Evolutionary conservation across 192 early-diverging fungal species (phyloP).

Genomic region (Coemansia sp.): DNA sequence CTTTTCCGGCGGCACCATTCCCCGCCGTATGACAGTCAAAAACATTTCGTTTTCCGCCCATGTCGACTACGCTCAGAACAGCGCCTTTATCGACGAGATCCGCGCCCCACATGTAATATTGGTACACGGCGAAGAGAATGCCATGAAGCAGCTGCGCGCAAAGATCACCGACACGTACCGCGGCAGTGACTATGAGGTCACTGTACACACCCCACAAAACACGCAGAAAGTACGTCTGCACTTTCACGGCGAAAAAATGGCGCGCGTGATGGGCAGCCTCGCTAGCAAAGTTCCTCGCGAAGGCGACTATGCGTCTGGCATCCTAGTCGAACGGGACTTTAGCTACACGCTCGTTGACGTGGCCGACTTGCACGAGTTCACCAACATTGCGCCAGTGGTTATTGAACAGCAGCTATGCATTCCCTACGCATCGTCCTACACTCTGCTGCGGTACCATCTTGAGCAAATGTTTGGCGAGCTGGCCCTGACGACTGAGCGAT

Average conservation of each 20-base stretch:
- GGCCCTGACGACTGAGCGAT: conserved; percentile 31
- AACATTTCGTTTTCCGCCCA: conserved; percentile 99
- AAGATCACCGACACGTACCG: conserved; percentile 84
- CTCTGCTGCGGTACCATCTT: conserved; percentile 85
- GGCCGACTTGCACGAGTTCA: conserved; percentile 81
- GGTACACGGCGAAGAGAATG: conserved; percentile 95
- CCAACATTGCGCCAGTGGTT: conserved; percentile 72
- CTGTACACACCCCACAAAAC: conserved; percentile 89
- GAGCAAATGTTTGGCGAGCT: conserved; percentile 91
- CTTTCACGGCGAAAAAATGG: conserved; percentile 95
- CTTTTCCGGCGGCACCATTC: conserved; percentile 79
- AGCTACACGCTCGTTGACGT: conserved; percentile 84
- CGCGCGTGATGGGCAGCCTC: conserved; percentile 81
- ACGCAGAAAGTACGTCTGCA: conserved; percentile 86
- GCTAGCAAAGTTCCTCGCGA: conserved; percentile 75
- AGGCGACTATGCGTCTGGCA: conserved; percentile 69
- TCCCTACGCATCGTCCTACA: conserved; percentile 73
- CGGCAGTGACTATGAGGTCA: conserved; percentile 74
- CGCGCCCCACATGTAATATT: conserved; percentile 88
- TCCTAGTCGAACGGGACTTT: conserved; percentile 90
- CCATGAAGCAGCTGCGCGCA: conserved; percentile 87
- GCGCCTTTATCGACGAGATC: conserved; percentile 94
- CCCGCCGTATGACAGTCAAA: conserved; percentile 82
- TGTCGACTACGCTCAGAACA: conserved; percentile 96
- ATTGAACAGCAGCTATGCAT: conserved; percentile 81